Evolutionary conservation across 495 filamentous ascomycete species (phyloP).

Genomic region (Neurospora sp.): DNA sequence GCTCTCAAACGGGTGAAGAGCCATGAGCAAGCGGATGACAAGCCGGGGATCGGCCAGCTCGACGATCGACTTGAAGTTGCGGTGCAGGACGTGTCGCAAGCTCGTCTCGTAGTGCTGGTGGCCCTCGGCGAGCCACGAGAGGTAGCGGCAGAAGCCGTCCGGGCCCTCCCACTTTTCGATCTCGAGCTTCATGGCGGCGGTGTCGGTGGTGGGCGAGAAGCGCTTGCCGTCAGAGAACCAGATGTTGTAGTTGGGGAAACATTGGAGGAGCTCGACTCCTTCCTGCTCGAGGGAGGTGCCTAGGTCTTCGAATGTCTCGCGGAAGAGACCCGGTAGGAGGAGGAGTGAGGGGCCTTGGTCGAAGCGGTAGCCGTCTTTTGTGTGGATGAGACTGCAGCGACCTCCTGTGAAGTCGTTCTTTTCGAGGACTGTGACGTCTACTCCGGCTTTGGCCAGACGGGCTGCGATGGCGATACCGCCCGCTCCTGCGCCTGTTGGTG

Average conservation of each 20-base stretch:
- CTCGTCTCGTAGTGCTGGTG: constrained; percentile 56
- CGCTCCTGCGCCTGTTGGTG: constrained; percentile 47
- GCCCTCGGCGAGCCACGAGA: constrained; percentile 50
- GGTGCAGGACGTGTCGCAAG: constrained; percentile 47
- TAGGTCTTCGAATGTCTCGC: constrained; percentile 52
- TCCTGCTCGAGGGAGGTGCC: constrained; percentile 49
- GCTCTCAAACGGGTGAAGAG: constrained; percentile 54
- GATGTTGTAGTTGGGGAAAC: constrained; percentile 56
- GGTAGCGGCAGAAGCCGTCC: constrained; percentile 52
- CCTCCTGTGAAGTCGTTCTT: constrained; percentile 60
- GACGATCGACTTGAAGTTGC: constrained; percentile 48
- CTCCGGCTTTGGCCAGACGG: constrained; percentile 54
- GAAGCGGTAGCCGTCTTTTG: constrained; percentile 48
- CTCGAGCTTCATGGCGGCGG: constrained; percentile 53
- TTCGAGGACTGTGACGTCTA: constrained; percentile 55
- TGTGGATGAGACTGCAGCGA: constrained; percentile 47
- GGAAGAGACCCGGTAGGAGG: constrained; percentile 55
- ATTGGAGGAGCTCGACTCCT: constrained; percentile 52
- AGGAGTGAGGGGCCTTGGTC: constrained; percentile 64
- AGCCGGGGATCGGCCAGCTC: constrained; percentile 44
- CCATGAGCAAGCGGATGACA: constrained; percentile 35
- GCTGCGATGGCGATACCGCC: constrained; percentile 59
- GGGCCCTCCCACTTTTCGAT: constrained; percentile 56
- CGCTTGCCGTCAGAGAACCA: constrained; percentile 48
- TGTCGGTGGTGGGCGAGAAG: constrained; percentile 50